Evolutionary conservation across 1,284 basidiomycete species (phyloP).

Genomic region (Acaromyces ingoldii): DNA sequence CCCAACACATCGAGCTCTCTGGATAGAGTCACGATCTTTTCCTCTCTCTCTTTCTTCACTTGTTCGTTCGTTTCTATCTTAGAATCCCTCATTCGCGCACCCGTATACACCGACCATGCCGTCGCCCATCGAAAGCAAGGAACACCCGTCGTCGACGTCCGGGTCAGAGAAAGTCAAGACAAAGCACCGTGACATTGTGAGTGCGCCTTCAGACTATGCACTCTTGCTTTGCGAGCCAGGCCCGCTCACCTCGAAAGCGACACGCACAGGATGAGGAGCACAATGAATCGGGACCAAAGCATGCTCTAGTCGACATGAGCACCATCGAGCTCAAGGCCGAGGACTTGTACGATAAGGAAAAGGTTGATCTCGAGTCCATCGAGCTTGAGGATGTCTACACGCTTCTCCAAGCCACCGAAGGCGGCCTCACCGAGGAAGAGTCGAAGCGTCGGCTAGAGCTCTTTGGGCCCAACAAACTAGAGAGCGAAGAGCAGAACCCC

Average conservation of each 20-base stretch:
- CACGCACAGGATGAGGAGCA: conserved; percentile 27
- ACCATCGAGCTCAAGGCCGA: conserved; percentile 81
- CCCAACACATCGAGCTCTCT: no score
- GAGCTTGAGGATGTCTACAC: conserved; percentile 95
- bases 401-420: conserved; percentile 78
- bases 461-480: conserved; percentile 91
- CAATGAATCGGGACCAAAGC: conserved; percentile 32
- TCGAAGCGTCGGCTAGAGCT: conserved; percentile 79
- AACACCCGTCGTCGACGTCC: neutral
- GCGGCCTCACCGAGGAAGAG: conserved; percentile 72
- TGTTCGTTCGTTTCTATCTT: no score
- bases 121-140: no score
- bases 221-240: neutral
- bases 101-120: no score
- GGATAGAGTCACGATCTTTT: no score
- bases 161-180: conserved; percentile 22
- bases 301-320: conserved; percentile 53
- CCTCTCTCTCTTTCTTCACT: no score
- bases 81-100: no score
- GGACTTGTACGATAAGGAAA: conserved; percentile 96
- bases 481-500: conserved; percentile 64
- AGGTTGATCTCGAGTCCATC: conserved; percentile 95
- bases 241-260: neutral
- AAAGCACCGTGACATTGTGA: conserved; percentile 29
- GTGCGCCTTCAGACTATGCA: neutral